Evolutionary conservation across 805 yeast species (phyloP), one percentile per base, ranked within the genome.

Genomic region (Starmerella roubikii): DNA sequence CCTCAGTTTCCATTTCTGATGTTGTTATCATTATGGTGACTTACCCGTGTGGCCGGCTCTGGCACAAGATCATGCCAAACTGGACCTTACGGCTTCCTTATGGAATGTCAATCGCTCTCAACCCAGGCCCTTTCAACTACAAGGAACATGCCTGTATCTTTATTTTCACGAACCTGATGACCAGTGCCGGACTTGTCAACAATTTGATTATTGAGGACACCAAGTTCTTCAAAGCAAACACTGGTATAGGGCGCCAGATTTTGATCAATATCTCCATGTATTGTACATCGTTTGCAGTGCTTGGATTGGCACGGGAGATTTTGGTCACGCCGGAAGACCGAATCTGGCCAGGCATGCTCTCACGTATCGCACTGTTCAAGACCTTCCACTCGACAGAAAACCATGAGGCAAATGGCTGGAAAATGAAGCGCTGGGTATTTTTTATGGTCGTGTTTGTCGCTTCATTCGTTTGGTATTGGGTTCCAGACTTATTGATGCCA

Each of bases 331-430:
- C 84, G 4, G 67, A 76, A 4, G 61, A 72, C n/a, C 71, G 76
- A 57, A 66, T 77, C 37, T 80, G 86, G 86, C 88, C 88, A 4
- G 57, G 71, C 2, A 69, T 68, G 50, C 63, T 79, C 53, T 79
- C 76, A 37, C 65, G 75, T 4, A 52, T 73, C 21, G 74, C 79
- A 18, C 67, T 76, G 47, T 64, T 71, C 60, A 62, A 71, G 52
- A 66, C 68, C 58, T 62, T 75, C 56, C 67, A 63, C 57, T 45
- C 66, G 53, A 59, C 68, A 46, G 63, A 58, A 25, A 68, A 69
- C 54, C 71, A 72, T 50, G 56, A 58, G 6, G 72, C 78, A 22
- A 60, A 72, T 44, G 77, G 78, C 3, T 77, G 83, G 82, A 69
- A 59, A 31, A 66, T 74, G 29, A 64, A 74, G 4, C 61, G 77